Percentiles rank a stretch among this genome's conserved stretches.
phyloP scores from a whole-genome alignment of 2,329 filamentous ascomycete genomes.

The Elsinoe australis region DNA sequence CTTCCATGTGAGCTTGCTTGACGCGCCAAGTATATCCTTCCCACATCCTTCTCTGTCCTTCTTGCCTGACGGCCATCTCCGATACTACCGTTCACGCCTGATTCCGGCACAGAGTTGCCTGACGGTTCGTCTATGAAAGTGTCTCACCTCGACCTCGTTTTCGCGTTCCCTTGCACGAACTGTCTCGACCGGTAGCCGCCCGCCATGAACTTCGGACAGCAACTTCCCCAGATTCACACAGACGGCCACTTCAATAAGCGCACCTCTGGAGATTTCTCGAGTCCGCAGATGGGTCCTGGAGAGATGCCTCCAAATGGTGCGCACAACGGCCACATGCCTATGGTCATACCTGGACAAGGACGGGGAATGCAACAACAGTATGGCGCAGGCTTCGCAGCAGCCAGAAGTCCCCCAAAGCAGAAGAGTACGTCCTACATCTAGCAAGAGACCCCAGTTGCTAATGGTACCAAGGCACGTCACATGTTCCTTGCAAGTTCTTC shows the following conservation, averaged over 20 bases:
- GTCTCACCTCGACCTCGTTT: constrained; percentile 12
- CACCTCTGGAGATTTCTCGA: constrained; percentile 10
- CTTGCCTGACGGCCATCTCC: constrained; percentile 13
- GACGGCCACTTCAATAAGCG: constrained; percentile 1
- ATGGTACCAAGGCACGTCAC: constrained; percentile 91
- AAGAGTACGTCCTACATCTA: constrained; percentile 38
- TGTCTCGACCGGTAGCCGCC: background rate
- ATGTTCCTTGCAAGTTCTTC: constrained; percentile 99
- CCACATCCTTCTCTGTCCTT: background rate
- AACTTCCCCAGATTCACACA: constrained; percentile 6
- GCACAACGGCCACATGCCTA: constrained; percentile 14
- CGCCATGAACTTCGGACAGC: constrained; percentile 15
- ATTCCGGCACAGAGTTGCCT: constrained; percentile 12
- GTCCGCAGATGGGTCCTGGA: constrained; percentile 5
- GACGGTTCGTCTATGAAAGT: constrained; percentile 14
- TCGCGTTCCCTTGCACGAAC: background rate
- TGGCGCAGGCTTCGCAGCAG: constrained; percentile 20
- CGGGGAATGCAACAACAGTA: background rate
- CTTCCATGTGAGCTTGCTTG: background rate
- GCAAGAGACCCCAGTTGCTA: too few species aligned
- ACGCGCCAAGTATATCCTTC: constrained; percentile 9
- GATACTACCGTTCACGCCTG: constrained; percentile 1
- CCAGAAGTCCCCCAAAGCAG: constrained; percentile 43
- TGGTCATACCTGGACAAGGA: constrained; percentile 12
- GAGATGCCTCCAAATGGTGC: constrained; percentile 6